Evolutionary conservation across 2,329 filamentous ascomycete genomes (phyloP).

Genomic region (Mariannaea elegans): DNA sequence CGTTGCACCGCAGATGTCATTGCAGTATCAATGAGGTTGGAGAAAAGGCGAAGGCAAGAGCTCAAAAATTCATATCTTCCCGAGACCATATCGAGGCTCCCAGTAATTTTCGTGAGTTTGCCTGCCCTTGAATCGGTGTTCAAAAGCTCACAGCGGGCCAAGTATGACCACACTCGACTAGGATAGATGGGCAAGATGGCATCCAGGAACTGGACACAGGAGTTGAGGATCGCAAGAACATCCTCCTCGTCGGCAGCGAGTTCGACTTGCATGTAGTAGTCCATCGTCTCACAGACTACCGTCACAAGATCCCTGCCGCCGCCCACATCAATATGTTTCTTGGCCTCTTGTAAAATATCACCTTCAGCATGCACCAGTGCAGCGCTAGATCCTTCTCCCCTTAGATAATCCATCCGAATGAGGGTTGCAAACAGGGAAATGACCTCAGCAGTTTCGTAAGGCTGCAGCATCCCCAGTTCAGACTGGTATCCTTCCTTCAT

Average conservation of each 20-base stretch:
- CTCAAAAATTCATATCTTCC: constrained; percentile 82
- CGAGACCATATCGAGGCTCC: constrained; percentile 80
- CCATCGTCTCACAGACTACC: constrained; percentile 86
- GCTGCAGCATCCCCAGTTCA: constrained; percentile 62
- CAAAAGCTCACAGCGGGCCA: constrained; percentile 82
- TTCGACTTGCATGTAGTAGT: constrained; percentile 71
- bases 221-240: constrained; percentile 70
- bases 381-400: constrained; percentile 29
- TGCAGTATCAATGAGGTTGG: constrained; percentile 78
- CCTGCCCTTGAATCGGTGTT: constrained; percentile 80
- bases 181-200: constrained; percentile 78
- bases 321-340: constrained; percentile 59
- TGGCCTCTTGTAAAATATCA: constrained; percentile 63
- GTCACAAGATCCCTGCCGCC: constrained; percentile 78
- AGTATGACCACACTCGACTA: constrained; percentile 87
- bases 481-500: constrained; percentile 63
- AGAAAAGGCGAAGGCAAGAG: constrained; percentile 78
- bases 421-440: constrained; percentile 78
- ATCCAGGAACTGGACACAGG: constrained; percentile 83
- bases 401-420: constrained; percentile 62
- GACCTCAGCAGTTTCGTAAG: constrained; percentile 75
- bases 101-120: constrained; percentile 79
- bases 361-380: constrained; percentile 48
- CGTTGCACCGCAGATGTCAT: constrained; percentile 74
- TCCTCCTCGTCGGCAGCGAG: constrained; percentile 66